Percentiles rank a stretch among this genome's conserved stretches.
These are phyloP conservation scores for Populus ilicifolia DNA, from an alignment of 345 rosid species.

Conservation along the genomic window DNA sequence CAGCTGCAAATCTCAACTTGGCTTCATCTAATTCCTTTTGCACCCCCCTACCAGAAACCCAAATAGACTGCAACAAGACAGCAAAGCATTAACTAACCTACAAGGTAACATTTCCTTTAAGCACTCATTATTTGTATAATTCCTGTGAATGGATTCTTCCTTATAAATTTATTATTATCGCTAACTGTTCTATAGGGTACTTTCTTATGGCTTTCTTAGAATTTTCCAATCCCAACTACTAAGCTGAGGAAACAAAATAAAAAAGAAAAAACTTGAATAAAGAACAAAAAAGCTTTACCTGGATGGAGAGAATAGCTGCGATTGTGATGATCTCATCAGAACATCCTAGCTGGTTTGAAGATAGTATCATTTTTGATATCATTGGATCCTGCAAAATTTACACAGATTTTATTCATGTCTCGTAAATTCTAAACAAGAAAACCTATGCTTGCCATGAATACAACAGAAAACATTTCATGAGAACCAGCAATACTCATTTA, in stretches of 20 bases:
- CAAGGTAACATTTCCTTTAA: neutral
- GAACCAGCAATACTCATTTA: neutral
- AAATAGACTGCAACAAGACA: slow-evolving; percentile 64
- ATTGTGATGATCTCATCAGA: slow-evolving; percentile 82
- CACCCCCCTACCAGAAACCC: slow-evolving; percentile 74
- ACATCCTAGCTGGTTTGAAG: slow-evolving; percentile 87
- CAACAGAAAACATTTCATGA: neutral
- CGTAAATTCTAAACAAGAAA: neutral
- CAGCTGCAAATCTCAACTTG: slow-evolving; percentile 92
- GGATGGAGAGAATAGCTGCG: slow-evolving; percentile 83
- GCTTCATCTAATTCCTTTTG: slow-evolving; percentile 90
- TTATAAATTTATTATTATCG: neutral
- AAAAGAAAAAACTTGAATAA: neutral
- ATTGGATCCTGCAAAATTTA: slow-evolving; percentile 67
- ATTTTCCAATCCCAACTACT: neutral
- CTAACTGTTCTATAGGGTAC: neutral
- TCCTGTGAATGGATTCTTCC: neutral
- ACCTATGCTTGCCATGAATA: neutral
- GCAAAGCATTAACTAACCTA: neutral
- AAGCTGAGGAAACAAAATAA: neutral
- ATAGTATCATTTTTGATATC: slow-evolving; percentile 89
- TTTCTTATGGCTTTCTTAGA: neutral
- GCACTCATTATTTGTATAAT: neutral
- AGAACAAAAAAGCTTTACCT: slow-evolving; percentile 38
- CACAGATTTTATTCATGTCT: neutral